Conservation (phyloP, 2,329 filamentous ascomycete genomes). For the Botryotinia narcissicola region DNA sequence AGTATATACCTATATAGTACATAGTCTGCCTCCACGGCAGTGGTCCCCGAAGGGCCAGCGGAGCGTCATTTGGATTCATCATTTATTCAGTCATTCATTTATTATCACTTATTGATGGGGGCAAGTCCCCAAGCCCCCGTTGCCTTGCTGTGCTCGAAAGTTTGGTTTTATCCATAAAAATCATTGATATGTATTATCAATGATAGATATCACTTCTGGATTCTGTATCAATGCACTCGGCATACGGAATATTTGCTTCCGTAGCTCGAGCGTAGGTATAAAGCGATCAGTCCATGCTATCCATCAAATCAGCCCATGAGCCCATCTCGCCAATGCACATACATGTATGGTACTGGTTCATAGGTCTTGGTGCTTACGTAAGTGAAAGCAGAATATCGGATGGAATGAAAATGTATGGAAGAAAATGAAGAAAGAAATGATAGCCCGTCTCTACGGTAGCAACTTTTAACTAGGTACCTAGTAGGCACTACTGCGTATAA, state of each 20-base stretch:
- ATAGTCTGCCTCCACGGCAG: conserved; percentile 3
- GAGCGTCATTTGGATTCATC: neutral
- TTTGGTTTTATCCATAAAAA: too few relatives aligned
- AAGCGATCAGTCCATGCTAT: neutral
- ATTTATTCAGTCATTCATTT: neutral
- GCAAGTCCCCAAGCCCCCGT: neutral
- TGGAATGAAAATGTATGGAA: neutral
- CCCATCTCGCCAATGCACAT: neutral
- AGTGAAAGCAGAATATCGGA: neutral
- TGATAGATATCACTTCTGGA: neutral
- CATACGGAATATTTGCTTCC: neutral
- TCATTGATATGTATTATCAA: too few relatives aligned
- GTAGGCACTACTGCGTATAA: too few relatives aligned
- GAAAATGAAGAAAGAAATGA: neutral
- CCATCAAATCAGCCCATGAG: neutral
- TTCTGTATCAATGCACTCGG: neutral
- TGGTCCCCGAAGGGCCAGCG: neutral
- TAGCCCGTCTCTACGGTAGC: too few relatives aligned
- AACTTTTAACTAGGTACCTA: too few relatives aligned
- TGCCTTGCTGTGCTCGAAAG: neutral
- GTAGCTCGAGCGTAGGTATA: neutral
- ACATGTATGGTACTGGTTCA: neutral
- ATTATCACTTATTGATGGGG: neutral
- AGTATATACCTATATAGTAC: neutral
- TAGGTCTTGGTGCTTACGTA: neutral